phyloP scores from a whole-genome alignment of 2,329 filamentous ascomycete species.

The Tetracladium maxilliforme region DNA sequence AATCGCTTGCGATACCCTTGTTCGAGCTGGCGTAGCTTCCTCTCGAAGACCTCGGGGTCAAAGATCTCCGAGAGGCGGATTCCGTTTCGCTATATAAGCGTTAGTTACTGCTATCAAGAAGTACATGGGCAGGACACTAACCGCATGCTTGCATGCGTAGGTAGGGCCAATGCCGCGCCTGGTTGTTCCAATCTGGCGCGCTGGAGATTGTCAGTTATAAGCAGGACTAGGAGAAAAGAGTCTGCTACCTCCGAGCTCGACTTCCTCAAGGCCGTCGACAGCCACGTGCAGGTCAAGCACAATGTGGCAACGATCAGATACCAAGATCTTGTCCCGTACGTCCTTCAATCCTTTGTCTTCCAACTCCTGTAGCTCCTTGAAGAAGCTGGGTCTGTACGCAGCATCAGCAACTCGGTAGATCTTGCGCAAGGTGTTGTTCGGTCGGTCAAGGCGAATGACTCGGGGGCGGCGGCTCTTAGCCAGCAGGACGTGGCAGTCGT shows the following conservation, averaged over 20 bases:
- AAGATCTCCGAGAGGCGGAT: slow-evolving; percentile 55
- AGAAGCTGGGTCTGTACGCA: no score
- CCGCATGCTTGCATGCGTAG: slow-evolving; percentile 44
- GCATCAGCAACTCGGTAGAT: no score
- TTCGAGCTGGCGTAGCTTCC: slow-evolving; percentile 46
- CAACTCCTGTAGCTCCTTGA: slow-evolving; percentile 46
- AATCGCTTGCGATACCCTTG: slow-evolving; percentile 52
- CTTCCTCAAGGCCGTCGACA: slow-evolving; percentile 54
- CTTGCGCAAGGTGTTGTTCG: no score
- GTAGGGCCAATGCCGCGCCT: slow-evolving; percentile 38
- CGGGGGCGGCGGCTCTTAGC: no score
- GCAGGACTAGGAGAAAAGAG: slow-evolving; percentile 27
- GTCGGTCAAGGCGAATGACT: no score
- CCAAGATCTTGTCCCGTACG: slow-evolving; percentile 42
- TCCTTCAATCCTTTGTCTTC: slow-evolving; percentile 42
- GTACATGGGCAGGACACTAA: no score
- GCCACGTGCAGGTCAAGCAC: slow-evolving; percentile 50
- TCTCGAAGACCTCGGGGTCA: slow-evolving; percentile 48
- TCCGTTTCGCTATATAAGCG: no score
- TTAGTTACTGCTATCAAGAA: no score
- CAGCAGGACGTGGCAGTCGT: no score
- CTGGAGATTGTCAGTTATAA: slow-evolving; percentile 20
- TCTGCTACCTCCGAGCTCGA: slow-evolving; percentile 25
- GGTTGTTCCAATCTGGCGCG: slow-evolving; percentile 26
- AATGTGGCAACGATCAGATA: slow-evolving; percentile 48